Evolutionary conservation across 345 rosid genomes (phyloP), one percentile per base, ranked within the genome.

Genomic region (Citrus maxima): DNA sequence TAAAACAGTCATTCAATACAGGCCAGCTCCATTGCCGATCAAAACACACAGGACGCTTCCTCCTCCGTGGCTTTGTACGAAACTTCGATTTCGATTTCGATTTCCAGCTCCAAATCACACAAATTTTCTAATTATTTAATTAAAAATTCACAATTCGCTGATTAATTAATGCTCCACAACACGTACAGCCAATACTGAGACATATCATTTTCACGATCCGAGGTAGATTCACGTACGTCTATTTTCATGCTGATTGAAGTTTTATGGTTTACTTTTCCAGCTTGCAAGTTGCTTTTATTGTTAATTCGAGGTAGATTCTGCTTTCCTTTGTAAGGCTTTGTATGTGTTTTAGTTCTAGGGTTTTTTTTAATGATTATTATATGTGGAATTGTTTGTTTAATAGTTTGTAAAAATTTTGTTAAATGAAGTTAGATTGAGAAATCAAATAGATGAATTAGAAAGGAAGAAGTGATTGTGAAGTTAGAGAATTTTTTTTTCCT

Each of bases 11-110:
- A 88, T 85, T 84, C 72, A 13, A 1, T 0, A 0, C 1, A 14
- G 24, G 67, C 84, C 80, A 90, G 76, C 80, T 89, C 84, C 92
- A 84, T 89, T 87, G 92, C 93, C 97, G 98, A 95, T 90, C 94
- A 92, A 88, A 90, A 54, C 2, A 90, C 87, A 86, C 86, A 72
- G 85, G 86, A 83, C 78, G 86, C 88, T 85, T 85, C 90, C 79
- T 81, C 90, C 86, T 88, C 90, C 91, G 83, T 88, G 91, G 92
- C 87, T 82, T 81, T 73, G 81, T 84, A 80, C 88, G 84, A 85
- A 88, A 88, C 79, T 86, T 84, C 81, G 81, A 78, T 84, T 88
- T 83, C 87, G 91, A 88, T 84, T 89, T 79, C 79, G 58, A 88
- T 85, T 89, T 79, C 79, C 42, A 82, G 78, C 85, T 84, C 54